These are phyloP conservation scores for Xylaria bambusicola DNA, from an alignment of 495 filamentous ascomycete genomes.

Conservation along the genomic window DNA sequence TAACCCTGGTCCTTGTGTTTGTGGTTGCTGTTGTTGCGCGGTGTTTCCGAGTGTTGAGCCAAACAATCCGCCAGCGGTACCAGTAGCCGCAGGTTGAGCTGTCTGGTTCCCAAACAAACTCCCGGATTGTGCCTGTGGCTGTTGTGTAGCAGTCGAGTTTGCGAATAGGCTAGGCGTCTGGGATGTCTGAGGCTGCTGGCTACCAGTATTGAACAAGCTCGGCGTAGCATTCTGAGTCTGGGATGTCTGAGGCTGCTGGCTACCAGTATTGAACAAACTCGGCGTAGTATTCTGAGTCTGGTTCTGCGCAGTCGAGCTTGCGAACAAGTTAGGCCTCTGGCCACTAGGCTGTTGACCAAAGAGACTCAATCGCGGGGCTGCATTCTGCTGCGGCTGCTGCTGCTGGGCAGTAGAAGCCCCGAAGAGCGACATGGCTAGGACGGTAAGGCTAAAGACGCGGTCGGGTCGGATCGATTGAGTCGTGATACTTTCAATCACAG, in stretches of 20 bases:
- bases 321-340: constrained; percentile 7
- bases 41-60: constrained; percentile 6
- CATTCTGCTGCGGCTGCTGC: no score
- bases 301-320: neutral
- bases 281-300: neutral
- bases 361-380: no score
- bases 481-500: neutral
- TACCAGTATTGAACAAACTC: constrained; percentile 3
- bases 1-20: no score
- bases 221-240: neutral
- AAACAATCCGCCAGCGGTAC: constrained; percentile 13
- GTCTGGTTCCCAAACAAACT: constrained; percentile 5
- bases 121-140: constrained; percentile 10
- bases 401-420: constrained; percentile 1
- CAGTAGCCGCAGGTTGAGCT: neutral
- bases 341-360: no score
- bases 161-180: no score
- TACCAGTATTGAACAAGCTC: neutral
- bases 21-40: constrained; percentile 23
- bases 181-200: no score
- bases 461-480: constrained; percentile 3
- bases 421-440: constrained; percentile 28
- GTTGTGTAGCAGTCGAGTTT: constrained; percentile 17
- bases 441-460: neutral
- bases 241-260: no score